These are phyloP conservation scores for Mycena sanguinolenta DNA, from an alignment of 768 basidiomycete genomes.

Conservation along the genomic window DNA sequence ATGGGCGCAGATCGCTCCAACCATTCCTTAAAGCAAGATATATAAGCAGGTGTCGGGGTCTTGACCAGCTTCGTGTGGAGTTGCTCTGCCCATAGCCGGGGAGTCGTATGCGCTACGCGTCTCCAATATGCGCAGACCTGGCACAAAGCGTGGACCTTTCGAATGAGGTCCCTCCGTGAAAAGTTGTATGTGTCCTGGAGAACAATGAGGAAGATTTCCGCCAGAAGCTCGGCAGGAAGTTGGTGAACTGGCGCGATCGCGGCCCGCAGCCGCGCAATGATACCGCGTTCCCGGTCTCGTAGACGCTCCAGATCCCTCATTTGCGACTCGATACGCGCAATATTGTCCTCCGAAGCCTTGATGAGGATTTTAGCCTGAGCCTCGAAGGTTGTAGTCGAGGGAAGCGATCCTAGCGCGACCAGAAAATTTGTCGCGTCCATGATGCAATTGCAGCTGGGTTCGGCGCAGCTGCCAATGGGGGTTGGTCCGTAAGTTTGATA, in stretches of 20 bases:
- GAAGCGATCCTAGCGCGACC: neutral
- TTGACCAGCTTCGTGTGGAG: neutral
- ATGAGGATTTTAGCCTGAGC: slow-evolving; percentile 9
- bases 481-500: neutral
- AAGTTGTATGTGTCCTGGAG: neutral
- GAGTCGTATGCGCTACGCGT: slow-evolving; percentile 20
- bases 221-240: slow-evolving; percentile 28
- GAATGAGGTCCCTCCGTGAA: neutral
- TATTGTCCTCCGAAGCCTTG: slow-evolving; percentile 15
- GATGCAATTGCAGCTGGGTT: neutral
- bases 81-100: slow-evolving; percentile 9
- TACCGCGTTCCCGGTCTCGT: slow-evolving; percentile 26
- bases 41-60: neutral
- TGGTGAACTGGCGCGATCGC: slow-evolving; percentile 24
- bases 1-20: slow-evolving; percentile 24
- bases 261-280: slow-evolving; percentile 4
- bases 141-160: slow-evolving; percentile 1
- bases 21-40: slow-evolving; percentile 6
- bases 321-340: slow-evolving; percentile 27
- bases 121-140: slow-evolving; percentile 28
- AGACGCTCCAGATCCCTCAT: slow-evolving; percentile 23
- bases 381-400: slow-evolving; percentile 4
- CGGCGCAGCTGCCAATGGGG: neutral
- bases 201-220: slow-evolving; percentile 16
- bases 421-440: slow-evolving; percentile 8